Conservation (phyloP, 805 yeast species). For the Nakazawaea sp. region DNA sequence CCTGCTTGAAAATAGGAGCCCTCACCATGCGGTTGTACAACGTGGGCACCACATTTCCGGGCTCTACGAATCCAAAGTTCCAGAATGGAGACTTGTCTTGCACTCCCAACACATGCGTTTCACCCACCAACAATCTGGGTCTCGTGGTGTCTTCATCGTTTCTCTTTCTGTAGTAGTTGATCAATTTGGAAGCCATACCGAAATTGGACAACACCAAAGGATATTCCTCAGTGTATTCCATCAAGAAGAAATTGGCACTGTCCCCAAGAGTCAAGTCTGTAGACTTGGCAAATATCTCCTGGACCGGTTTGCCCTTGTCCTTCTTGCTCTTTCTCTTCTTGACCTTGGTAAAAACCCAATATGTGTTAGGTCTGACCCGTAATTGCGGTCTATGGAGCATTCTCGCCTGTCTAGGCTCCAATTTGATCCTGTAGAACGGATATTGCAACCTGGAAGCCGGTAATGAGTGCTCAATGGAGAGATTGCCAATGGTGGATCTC, state of each 20-base stretch:
- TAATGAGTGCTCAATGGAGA: constrained; percentile 84
- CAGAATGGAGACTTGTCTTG: constrained; percentile 97
- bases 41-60: constrained; percentile 91
- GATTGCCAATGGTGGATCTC: constrained; percentile 85
- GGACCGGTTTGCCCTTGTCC: constrained; percentile 77
- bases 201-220: constrained; percentile 80
- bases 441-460: constrained; percentile 85
- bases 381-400: constrained; percentile 77
- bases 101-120: constrained; percentile 91
- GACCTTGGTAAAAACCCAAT: constrained; percentile 66
- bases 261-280: constrained; percentile 82
- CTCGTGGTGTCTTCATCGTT: constrained; percentile 75
- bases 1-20: constrained; percentile 92
- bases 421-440: constrained; percentile 80
- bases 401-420: constrained; percentile 62
- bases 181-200: constrained; percentile 93
- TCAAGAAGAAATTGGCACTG: constrained; percentile 63
- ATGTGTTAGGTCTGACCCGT: constrained; percentile 68
- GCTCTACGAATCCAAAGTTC: constrained; percentile 96
- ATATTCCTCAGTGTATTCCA: constrained; percentile 87
- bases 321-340: constrained; percentile 79
- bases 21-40: constrained; percentile 85
- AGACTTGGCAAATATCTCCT: constrained; percentile 64
- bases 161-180: constrained; percentile 86
- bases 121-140: constrained; percentile 87